Conservation (phyloP, 306 rosid genomes). For the Mimosa bimucronata region DNA sequence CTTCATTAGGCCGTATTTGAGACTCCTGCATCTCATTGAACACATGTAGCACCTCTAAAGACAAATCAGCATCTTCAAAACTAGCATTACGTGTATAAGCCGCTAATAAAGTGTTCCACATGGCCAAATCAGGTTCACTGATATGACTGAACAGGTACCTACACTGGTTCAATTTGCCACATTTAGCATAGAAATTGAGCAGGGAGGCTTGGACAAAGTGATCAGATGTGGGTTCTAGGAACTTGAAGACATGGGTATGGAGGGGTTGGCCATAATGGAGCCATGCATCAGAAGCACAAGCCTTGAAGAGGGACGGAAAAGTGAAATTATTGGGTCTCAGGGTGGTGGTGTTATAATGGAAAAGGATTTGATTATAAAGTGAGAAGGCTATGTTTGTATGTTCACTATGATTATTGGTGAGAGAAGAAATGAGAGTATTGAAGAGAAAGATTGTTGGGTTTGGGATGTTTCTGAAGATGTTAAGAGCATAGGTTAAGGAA, state of each 20-base stretch:
- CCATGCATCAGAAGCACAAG: constrained; percentile 38
- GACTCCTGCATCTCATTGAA: constrained; percentile 44
- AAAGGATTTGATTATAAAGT: constrained; percentile 41
- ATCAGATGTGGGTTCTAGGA: constrained; percentile 49
- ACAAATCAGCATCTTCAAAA: constrained; percentile 37
- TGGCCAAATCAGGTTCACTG: constrained; percentile 47
- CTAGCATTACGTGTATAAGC: constrained; percentile 38
- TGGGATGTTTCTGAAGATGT: constrained; percentile 40
- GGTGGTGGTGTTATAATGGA: constrained; percentile 11
- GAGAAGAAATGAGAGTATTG: constrained; percentile 54
- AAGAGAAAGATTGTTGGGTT: constrained; percentile 52
- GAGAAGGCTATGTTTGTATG: constrained; percentile 40
- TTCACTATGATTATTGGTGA: constrained; percentile 1
- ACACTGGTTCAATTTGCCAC: constrained; percentile 42
- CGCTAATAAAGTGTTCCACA: constrained; percentile 49
- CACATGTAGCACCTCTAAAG: constrained; percentile 41
- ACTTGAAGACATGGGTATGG: constrained; percentile 54
- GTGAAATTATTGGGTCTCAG: constrained; percentile 51
- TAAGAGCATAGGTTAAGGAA: constrained; percentile 36
- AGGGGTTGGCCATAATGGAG: constrained; percentile 45
- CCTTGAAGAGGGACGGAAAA: constrained; percentile 57
- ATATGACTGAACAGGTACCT: constrained; percentile 44
- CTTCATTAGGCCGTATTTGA: constrained; percentile 46
- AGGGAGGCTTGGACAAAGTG: constrained; percentile 50
- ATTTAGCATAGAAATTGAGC: constrained; percentile 50